Evolutionary conservation across 2,329 filamentous ascomycete genomes (phyloP), one percentile per base, ranked within the genome.

Genomic region (Colletotrichum spaethianum): DNA sequence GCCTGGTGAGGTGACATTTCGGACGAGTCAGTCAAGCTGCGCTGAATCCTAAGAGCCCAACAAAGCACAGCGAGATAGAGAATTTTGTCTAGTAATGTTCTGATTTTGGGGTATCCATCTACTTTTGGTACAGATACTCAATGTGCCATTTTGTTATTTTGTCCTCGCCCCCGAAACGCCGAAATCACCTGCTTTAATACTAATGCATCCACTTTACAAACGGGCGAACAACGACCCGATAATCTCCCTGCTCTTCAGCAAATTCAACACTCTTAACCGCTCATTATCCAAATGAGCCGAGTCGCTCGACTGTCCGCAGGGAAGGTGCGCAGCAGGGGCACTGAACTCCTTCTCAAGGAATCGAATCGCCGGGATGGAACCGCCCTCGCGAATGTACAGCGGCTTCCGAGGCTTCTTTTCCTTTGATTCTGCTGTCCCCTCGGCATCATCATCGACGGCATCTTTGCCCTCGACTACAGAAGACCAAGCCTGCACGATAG

Each of bases 201-300:
- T n/a, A 14, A 46, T 46, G 12, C 52, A 23, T 46, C 23, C 46
- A 42, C 26, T 46, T 52, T 79, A 89, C 65, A 96, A 80, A 74
- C 91, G 90, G 75, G 87, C 85, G 83, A 99, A 99, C 7, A 98
- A 94, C 79, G 90, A 90, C 74, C 91, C 92, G 77, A 99, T 96
- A 72, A 99, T 98, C 82, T 96, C 94, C 74, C 95, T 90, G 74
- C 94, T 96, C 84, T 97, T 98, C 73, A 95, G 90, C 77, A 99
- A 80, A 82, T 99, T 99, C 76, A 93, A 84, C 67, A 99, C 85
- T 63, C 96, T 87, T 81, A 99, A 85, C n/a, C 96, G 86, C 87
- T 99, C 96, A 78, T 99, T 98, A 78, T 97, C 94, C 82, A 99
- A 83, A 88, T 99, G 96, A 23, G 96, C 96, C 63, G 92, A 92